Evolutionary conservation across 305 asterid genomes (phyloP).

Genomic region (Solanum hybrid): DNA sequence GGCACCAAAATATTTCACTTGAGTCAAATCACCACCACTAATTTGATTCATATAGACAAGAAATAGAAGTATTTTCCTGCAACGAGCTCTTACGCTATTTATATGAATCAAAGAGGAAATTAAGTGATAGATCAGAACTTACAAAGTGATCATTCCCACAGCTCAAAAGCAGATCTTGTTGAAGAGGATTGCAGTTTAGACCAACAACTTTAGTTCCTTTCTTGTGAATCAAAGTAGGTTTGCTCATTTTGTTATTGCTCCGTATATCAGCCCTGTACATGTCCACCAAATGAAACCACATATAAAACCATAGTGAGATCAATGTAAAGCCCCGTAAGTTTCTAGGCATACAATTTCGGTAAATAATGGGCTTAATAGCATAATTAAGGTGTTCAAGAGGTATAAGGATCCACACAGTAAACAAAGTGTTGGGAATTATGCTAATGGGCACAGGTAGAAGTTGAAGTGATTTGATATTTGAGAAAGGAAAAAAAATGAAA

Average conservation of each 20-base stretch:
- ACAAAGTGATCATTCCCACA: slow-evolving; percentile 98
- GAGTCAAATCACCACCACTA: not conserved
- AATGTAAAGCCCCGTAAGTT: not conserved
- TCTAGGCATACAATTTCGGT: not conserved
- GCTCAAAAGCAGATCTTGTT: slow-evolving; percentile 84
- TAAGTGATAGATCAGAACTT: slow-evolving; percentile 16
- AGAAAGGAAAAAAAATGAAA: not conserved
- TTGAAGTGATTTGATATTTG: not conserved
- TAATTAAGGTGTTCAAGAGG: not conserved
- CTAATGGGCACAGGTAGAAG: not conserved
- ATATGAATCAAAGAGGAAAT: not conserved
- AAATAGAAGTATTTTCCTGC: not conserved
- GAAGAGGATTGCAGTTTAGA: slow-evolving; percentile 91
- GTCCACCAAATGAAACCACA: not conserved
- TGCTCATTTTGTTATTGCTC: slow-evolving; percentile 42
- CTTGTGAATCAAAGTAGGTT: slow-evolving; percentile 78
- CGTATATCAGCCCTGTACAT: slow-evolving; percentile 67
- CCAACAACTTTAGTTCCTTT: slow-evolving; percentile 96
- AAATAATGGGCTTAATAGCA: not conserved
- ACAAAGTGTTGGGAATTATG: not conserved
- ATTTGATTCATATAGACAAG: not conserved
- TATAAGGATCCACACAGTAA: not conserved
- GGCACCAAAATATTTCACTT: not conserved
- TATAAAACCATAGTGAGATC: not conserved
- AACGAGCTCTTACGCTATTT: not conserved